Base-by-base conservation (phyloP, 2,329 filamentous ascomycete species). In the Colletotrichum spaethianum region DNA sequence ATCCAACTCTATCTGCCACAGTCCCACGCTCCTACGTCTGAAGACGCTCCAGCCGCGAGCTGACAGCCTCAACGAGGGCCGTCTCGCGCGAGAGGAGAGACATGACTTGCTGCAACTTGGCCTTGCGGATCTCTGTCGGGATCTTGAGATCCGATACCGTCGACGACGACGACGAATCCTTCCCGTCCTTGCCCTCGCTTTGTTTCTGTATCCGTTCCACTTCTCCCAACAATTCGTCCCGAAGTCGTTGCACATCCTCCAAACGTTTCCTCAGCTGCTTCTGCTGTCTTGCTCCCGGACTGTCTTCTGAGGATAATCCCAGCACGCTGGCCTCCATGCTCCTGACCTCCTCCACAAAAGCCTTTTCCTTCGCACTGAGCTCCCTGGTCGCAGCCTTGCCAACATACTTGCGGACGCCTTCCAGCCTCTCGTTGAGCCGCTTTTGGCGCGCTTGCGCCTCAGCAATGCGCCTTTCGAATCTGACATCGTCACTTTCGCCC, bases 31-130 rank as follows among this genome's bases (percentile, higher is more conserved):
- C 26, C 60, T 69, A 69, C 52, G 73, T 71, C 73, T 85, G 82
- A 65, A 94, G 81, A 73, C 85, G 87, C 79, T 92, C 89, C 74
- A 94, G 81, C 68, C 92, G 86, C 68, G 85, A 85, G 75, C 87
- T 90, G 28, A 93, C 88, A 28, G 90, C 92, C 75, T 93, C 91
- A 8, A 94, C 89, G 76, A 94, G 80, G 6, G 91, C 91, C 57
- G 89, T 89, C 81, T 94, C 92, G 36, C 92, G 84, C 69, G 92
- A 90, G 74, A 94, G 81, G 72, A 93, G 80, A 36, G 82, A 82
- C 81, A 90, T 90, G 28, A 94, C 90, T 78, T 93, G 88, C 68
- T 85, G 85, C 75, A 93, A 81, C 81, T 93, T 93, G 62, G 85
- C 87, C 80, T 86, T 89, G 70, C 91, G 86, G 70, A 93, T 86